Evolutionary conservation across 208 protist species (phyloP).

Genomic region (Trypanosoma congolense): DNA sequence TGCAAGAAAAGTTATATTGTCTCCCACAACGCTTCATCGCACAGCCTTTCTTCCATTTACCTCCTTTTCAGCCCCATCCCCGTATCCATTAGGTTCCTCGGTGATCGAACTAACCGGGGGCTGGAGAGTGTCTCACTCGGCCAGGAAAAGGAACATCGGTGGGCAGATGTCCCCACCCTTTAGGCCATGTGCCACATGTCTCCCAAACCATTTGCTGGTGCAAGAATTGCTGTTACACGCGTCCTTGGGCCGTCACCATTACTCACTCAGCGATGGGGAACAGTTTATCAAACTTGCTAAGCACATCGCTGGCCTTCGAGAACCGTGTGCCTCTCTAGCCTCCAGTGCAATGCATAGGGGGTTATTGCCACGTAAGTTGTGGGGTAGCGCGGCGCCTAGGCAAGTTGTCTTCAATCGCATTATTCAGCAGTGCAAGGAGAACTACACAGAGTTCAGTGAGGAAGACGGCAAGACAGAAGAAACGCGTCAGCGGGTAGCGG

Average conservation of each 20-base stretch:
- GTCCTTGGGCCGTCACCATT: constrained; percentile 20
- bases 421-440: background rate
- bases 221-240: constrained; percentile 58
- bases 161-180: constrained; percentile 15
- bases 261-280: constrained; percentile 2
- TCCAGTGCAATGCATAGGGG: background rate
- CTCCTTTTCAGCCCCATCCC: too few species aligned
- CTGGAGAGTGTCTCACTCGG: too few species aligned
- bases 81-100: too few species aligned
- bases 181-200: constrained; percentile 40
- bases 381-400: background rate
- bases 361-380: background rate
- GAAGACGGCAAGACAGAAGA: background rate
- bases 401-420: constrained; percentile 17
- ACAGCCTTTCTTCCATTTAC: too few species aligned
- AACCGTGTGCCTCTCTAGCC: background rate
- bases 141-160: too few species aligned
- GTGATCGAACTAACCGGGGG: too few species aligned
- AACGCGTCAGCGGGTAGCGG: background rate
- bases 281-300: constrained; percentile 5
- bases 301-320: constrained; percentile 17
- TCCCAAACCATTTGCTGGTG: constrained; percentile 53
- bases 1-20: too few species aligned
- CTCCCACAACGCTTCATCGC: too few species aligned
- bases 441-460: background rate